Evolutionary conservation across 1,139 yeast species (phyloP).

Genomic region (Pichia sp.): DNA sequence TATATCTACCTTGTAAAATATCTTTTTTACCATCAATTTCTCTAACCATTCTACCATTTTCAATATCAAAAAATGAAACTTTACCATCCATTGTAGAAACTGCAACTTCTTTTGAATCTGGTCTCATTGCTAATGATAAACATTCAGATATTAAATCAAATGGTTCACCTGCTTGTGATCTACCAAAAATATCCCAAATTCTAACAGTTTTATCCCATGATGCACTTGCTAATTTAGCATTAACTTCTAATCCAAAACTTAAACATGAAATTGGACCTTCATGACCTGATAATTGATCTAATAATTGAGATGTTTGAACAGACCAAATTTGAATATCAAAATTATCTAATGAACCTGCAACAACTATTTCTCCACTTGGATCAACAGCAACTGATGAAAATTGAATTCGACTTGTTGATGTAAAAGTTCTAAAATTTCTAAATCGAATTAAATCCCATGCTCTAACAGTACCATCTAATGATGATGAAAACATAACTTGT

Average conservation of each 20-base stretch:
- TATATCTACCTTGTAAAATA: constrained; percentile 78
- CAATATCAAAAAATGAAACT: constrained; percentile 76
- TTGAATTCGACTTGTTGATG: constrained; percentile 84
- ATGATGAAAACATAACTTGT: constrained; percentile 82
- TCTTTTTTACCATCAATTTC: constrained; percentile 83
- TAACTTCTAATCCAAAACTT: constrained; percentile 75
- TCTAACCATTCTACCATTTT: constrained; percentile 73
- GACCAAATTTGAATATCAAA: constrained; percentile 96
- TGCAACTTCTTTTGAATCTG: constrained; percentile 87
- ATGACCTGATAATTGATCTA: constrained; percentile 86
- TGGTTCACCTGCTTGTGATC: constrained; percentile 86
- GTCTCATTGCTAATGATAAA: constrained; percentile 77
- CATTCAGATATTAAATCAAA: constrained; percentile 81
- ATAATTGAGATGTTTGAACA: constrained; percentile 87
- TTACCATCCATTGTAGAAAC: constrained; percentile 89
- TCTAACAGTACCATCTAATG: constrained; percentile 92
- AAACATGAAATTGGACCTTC: constrained; percentile 92
- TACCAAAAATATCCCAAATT: constrained; percentile 86
- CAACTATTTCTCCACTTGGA: constrained; percentile 94
- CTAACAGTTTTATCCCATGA: constrained; percentile 96
- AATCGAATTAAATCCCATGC: constrained; percentile 95
- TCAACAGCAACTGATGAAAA: constrained; percentile 89
- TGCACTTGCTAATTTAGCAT: constrained; percentile 69
- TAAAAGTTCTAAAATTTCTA: constrained; percentile 89
- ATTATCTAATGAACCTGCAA: constrained; percentile 89